Evolutionary conservation across 1,284 basidiomycete genomes (phyloP), one percentile per base, ranked within the genome.

Genomic region (Puccinia hordei): DNA sequence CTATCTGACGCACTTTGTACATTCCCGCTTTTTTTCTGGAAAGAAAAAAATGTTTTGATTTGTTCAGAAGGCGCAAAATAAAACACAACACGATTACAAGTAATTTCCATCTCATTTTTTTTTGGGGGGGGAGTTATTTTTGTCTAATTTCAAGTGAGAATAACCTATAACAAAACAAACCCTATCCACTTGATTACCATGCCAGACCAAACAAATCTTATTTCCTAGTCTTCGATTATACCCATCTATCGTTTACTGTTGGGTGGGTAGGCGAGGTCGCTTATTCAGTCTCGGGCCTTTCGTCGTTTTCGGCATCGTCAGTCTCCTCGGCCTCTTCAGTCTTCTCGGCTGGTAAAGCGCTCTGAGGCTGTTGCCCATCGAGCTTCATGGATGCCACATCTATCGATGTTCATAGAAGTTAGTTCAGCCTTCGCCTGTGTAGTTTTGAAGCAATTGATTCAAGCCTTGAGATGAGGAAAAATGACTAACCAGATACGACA

Each of bases 401-500:
- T 59, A 59, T 6, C 15, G 12, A 59, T 17, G 27, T 13, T 59
- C 8, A 27, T 6, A 6, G 24, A 27, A 55, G 53, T 19, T 51
- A 41, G 4, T 41, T 41, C 12, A 55, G 53, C 8, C 24, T 55
- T 55, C 13, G 15, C 15, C 15, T 15, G 15, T 12, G 38, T 49
- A 17, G 15, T 49, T 49, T 49, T 55, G n/a, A 24, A 55, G 8
- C 8, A 55, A 24, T 22, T 4, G 24, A 55, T 6, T 24, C 53
- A 55, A 55, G 24, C 17, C 24, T 55, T 24, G 8, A 22, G 5
- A 5, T 5, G n/a, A 24, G 22, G 30, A 59, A 30, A 33, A 44
- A 49, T 68, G 38, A 71, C 68, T 71, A 19, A 71, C 68, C 68
- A 30, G 68, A 71, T 53, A 49, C 46, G 24, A 71, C 49, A 35